Evolutionary conservation across 257 asterid species (phyloP), one percentile per base, ranked within the genome.

Genomic region (Rubia yunnanensis): DNA sequence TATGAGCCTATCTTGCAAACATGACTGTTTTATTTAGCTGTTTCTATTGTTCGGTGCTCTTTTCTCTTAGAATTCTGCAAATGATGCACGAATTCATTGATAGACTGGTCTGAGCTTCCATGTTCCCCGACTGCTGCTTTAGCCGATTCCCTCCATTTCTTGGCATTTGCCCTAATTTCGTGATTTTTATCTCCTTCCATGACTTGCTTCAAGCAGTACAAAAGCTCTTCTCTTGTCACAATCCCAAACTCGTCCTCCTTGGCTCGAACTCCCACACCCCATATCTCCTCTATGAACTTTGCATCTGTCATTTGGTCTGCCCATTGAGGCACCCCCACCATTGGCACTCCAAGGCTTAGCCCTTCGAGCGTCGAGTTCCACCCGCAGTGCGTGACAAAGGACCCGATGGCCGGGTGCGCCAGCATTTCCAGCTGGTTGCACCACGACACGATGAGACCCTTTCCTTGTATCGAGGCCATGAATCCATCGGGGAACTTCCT

Each of bases 311-410:
- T 72, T 63, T 88, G 94, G 55, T 88, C 92, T 0, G 92, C 54
- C 85, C 88, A 87, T 70, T 83, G 89, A 0, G 95, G 95, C 60
- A 85, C 60, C 2, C 77, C 95, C 77, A 87, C 80, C 84, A 85
- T 83, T 0, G 88, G 89, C 65, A 87, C 84, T 0, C 95, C 92
- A 2, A 85, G 75, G 34, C 82, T 67, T 64, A 87, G 34, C 20
- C 84, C 87, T 70, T 87, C 92, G 0, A 84, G 74, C 0, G 88
- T 84, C 27, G 88, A 86, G 74, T 84, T 86, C 86, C 90, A 84
- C 15, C 91, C 89, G 7, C 91, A 87, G 49, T 87, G 95, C 13
- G 89, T 87, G 35, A 88, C 81, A 7, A 88, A 88, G 24, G 90
- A 85, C 2, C 95, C 88, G 0, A 85, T 36, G 4, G 87, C 83